A percentile compares a stretch with the other conserved stretches of the same genome.
phyloP scores from a whole-genome alignment of 148 eudicot genomes.

The Fagopyrum tataricum region DNA sequence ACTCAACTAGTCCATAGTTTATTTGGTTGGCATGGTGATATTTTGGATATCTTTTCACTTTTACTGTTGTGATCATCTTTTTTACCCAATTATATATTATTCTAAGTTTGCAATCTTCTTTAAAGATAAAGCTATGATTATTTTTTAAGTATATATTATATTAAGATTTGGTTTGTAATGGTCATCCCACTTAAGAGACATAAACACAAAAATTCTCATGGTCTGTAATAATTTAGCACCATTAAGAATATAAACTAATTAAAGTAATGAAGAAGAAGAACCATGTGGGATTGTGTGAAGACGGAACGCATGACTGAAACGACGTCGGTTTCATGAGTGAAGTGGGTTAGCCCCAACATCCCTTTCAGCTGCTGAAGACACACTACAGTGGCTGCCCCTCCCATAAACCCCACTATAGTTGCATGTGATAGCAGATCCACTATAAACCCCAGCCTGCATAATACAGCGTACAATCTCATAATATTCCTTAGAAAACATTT shows the following conservation, averaged over 20 bases:
- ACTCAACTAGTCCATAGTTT: no score
- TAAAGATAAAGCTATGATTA: background rate
- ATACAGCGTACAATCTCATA: background rate
- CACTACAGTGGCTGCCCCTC: slow-evolving; percentile 63
- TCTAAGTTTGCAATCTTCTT: background rate
- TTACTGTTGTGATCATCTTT: background rate
- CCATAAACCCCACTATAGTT: slow-evolving; percentile 67
- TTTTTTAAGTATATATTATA: background rate
- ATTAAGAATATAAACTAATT: background rate
- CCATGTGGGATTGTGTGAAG: slow-evolving; percentile 38
- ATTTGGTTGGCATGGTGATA: background rate
- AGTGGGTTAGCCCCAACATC: slow-evolving; percentile 44
- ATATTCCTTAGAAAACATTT: no score
- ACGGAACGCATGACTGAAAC: slow-evolving; percentile 40
- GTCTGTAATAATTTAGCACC: background rate
- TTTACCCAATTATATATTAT: background rate
- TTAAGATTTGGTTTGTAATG: slow-evolving; percentile 2
- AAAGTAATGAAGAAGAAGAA: background rate
- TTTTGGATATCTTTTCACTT: background rate
- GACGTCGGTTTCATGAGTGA: slow-evolving; percentile 42
- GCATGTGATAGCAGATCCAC: slow-evolving; percentile 67
- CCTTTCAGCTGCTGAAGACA: slow-evolving; percentile 62
- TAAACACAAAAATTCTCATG: background rate
- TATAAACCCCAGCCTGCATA: slow-evolving; percentile 53
- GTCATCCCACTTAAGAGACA: background rate